A percentile compares a stretch with the other conserved stretches of the same genome.
These are phyloP conservation scores for Colletotrichum limetticola DNA, from an alignment of 2,329 filamentous ascomycete genomes.

Conservation along the genomic window DNA sequence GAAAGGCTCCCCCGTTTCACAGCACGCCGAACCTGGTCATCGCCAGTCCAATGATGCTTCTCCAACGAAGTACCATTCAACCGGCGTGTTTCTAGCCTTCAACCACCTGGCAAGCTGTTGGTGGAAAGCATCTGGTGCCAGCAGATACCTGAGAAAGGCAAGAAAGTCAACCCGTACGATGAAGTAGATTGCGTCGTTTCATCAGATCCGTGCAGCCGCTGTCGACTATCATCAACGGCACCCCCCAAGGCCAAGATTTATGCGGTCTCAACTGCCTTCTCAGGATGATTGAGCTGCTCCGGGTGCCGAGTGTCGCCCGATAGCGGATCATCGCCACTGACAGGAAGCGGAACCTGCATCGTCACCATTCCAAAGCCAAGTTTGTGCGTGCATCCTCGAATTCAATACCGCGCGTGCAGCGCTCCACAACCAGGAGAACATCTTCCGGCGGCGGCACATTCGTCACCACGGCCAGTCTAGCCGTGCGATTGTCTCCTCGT, in stretches of 20 bases:
- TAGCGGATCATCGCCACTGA: neutral
- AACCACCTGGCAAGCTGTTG: neutral
- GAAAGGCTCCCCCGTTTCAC: neutral
- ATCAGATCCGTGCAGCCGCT: constrained; percentile 22
- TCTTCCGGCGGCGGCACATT: constrained; percentile 10
- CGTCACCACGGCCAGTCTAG: constrained; percentile 10
- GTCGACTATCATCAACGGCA: neutral
- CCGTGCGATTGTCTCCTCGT: neutral
- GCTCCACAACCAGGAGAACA: constrained; percentile 6
- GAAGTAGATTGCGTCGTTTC: constrained; percentile 19
- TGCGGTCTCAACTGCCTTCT: constrained; percentile 10
- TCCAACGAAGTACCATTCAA: neutral
- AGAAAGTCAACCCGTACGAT: neutral
- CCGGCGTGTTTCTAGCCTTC: neutral
- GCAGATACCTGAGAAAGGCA: neutral
- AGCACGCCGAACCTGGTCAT: neutral
- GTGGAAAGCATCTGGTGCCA: neutral
- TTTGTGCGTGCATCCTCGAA: constrained; percentile 12
- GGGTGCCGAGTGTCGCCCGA: neutral
- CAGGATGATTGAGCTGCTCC: constrained; percentile 12
- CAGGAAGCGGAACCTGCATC: neutral
- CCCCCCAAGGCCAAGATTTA: constrained; percentile 5
- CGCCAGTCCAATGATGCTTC: neutral
- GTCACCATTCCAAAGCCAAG: constrained; percentile 21
- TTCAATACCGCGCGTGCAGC: constrained; percentile 4